Conservation (phyloP, 192 early-diverging fungal genomes). For the Geranomyces michiganensis region DNA sequence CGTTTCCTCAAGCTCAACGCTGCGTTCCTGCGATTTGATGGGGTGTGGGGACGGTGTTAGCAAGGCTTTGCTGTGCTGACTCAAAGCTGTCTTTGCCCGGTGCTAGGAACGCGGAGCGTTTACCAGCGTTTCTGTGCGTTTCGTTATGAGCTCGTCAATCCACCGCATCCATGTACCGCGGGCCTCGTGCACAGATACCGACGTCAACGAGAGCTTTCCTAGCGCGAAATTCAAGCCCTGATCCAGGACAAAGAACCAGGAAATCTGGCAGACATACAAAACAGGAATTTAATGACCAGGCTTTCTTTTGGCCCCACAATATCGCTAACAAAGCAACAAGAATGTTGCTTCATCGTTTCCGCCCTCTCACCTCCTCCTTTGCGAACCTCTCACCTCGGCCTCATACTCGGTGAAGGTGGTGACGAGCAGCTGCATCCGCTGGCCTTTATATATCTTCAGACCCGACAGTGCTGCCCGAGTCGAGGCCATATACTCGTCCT, state of each 20-base stretch:
- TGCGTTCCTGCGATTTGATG: neutral
- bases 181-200: neutral
- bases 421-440: neutral
- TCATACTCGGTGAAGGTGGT: conserved; percentile 1
- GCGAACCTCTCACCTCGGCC: neutral
- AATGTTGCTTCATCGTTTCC: conserved; percentile 7
- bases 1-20: conserved; percentile 18
- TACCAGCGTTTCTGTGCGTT: neutral
- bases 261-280: neutral
- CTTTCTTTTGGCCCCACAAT: neutral
- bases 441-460: neutral
- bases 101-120: neutral
- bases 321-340: neutral
- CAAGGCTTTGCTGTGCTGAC: neutral
- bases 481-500: conserved; percentile 10
- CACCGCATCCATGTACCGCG: conserved; percentile 18
- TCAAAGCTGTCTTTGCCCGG: neutral
- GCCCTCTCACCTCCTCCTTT: conserved; percentile 14
- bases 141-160: conserved; percentile 22
- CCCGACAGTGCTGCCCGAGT: conserved; percentile 26
- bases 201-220: conserved; percentile 4
- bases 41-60: neutral
- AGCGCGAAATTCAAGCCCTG: conserved; percentile 26
- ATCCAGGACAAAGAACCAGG: conserved; percentile 25
- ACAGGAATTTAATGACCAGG: neutral